Evolutionary conservation across 805 yeast genomes (phyloP).

Genomic region (Brettanomyces custersianus): DNA sequence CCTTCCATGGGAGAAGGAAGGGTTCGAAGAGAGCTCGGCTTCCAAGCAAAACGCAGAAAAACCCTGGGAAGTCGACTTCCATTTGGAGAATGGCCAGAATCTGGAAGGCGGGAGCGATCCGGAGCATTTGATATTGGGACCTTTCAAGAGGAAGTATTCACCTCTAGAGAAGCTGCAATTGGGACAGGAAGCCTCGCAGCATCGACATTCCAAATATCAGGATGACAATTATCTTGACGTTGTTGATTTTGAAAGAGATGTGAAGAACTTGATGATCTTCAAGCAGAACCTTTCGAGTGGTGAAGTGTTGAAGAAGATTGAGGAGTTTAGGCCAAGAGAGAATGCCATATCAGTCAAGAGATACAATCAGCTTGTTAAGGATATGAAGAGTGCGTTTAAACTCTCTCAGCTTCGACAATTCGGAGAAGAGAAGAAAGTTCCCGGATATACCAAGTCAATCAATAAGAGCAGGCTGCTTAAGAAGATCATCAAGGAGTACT

Average conservation of each 20-base stretch:
- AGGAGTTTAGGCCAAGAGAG: conserved; percentile 19
- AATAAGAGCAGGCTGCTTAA: conserved; percentile 15
- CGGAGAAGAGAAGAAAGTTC: conserved; percentile 7
- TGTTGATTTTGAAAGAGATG: conserved; percentile 22
- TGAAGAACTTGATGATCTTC: conserved; percentile 22
- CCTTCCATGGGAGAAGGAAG: conserved; percentile 3
- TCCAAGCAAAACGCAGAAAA: background rate
- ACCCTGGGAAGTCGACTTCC: conserved; percentile 8
- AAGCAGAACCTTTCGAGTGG: conserved; percentile 15
- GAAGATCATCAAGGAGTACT: conserved; percentile 15
- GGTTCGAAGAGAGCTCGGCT: background rate
- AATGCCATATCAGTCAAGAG: conserved; percentile 12
- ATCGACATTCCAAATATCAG: background rate
- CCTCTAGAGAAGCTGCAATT: conserved; percentile 12
- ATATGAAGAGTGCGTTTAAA: conserved; percentile 14
- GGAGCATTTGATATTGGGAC: conserved; percentile 18
- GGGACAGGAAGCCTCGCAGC: too few species aligned
- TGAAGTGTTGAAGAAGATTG: conserved; percentile 19
- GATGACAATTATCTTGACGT: conserved; percentile 6
- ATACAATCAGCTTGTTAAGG: conserved; percentile 13
- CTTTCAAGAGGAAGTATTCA: conserved; percentile 15
- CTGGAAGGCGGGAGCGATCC: background rate
- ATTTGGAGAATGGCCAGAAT: background rate
- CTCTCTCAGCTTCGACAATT: conserved; percentile 18
- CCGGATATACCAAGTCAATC: conserved; percentile 4